Base-by-base conservation (phyloP, 352 stramenopile species). In the Pythium periplocum region DNA sequence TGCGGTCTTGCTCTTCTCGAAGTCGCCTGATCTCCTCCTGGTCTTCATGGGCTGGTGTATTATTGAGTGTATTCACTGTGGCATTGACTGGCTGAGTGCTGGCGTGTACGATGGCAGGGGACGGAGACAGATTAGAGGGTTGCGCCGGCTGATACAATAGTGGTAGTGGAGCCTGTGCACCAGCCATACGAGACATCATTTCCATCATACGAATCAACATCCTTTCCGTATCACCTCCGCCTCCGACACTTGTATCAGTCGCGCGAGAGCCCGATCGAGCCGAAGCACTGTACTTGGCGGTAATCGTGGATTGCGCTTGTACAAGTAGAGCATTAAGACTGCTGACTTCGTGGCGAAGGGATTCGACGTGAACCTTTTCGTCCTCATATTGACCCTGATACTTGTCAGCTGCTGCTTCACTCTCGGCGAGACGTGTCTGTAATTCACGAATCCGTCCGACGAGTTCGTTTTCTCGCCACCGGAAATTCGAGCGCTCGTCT, bases 341-440 rank as follows among this genome's bases (percentile, higher is more conserved):
- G 0, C 57, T 55, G 4, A 91, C 75, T 51, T 93, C 78, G 40
- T 89, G 78, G 0, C 81, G 73, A 17, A 91, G 48, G 1, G 78
- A 73, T 45, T 86, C 73, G 0, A 88, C 77, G 34, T 90, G 80
- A 0, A 90, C 52, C 35, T 80, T 80, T 53, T 93, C 83, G 47
- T 92, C 83, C 48, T 93, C 83, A 41, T 78, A 86, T 56, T 92
- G 81, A 2, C 57, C 81, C 36, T 83, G 74, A 39, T 74, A 89
- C 33, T 84, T 87, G 32, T 86, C 70, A 1, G 62, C 66, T 1
- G 44, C 39, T 0, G 78, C 75, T 43, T 93, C 78, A 26, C 62
- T 69, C 49, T 87, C 77, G 0, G 57, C 73, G 4, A 87, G 45
- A 5, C 67, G 75, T 31, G 54, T 76, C 35, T 83, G 69, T 2